Evolutionary conservation across 192 early-diverging fungal species (phyloP).

Genomic region (Oehlia diaphana): DNA sequence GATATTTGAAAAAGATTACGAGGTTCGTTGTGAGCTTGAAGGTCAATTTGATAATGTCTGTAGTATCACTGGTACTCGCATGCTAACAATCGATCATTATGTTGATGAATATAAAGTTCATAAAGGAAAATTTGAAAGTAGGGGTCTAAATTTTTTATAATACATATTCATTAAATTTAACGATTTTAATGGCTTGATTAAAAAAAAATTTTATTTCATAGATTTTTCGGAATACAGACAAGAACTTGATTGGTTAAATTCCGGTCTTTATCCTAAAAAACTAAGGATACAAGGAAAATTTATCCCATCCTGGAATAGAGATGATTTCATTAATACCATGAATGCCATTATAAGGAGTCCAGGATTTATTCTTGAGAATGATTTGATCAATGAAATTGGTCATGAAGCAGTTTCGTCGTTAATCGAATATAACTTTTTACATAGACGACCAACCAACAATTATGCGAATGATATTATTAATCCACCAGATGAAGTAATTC

Average conservation of each 20-base stretch:
- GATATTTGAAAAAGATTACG: neutral
- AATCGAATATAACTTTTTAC: slow-evolving; percentile 4
- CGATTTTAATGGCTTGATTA: no score
- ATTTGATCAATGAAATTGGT: neutral
- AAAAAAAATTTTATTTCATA: neutral
- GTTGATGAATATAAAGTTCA: slow-evolving; percentile 18
- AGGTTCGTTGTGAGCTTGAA: neutral
- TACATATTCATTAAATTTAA: neutral
- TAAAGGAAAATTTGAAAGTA: neutral
- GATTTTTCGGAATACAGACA: neutral
- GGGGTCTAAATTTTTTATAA: neutral
- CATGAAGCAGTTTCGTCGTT: neutral
- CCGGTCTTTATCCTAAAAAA: neutral
- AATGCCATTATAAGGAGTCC: neutral
- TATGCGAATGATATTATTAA: neutral
- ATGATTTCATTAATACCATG: neutral
- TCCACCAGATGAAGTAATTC: no score
- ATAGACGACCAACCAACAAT: neutral
- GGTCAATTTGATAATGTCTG: neutral
- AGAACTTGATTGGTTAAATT: neutral
- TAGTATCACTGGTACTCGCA: neutral
- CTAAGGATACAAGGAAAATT: neutral
- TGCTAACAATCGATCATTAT: neutral
- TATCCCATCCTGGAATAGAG: neutral
- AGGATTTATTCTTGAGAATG: neutral